Conservation (phyloP, 257 asterid genomes). For the Paraleonurus japonicus region DNA sequence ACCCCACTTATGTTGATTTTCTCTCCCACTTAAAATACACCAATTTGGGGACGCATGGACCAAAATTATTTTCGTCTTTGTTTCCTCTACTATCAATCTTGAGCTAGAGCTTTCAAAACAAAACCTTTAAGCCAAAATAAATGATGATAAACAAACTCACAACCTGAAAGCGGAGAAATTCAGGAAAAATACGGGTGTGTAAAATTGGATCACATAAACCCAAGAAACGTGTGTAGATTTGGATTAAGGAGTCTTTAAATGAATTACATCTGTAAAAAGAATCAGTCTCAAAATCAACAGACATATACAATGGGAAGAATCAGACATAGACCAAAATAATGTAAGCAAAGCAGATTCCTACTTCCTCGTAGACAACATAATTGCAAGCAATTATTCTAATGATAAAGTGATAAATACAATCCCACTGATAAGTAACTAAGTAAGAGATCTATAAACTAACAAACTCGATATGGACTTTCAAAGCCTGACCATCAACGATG, state of each 20-base stretch:
- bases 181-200: neutral
- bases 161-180: neutral
- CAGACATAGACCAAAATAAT: neutral
- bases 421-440: neutral
- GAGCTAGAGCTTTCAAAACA: neutral
- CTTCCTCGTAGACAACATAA: neutral
- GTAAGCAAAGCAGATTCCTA: conserved; percentile 1
- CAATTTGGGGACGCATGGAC: neutral
- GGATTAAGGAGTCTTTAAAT: neutral
- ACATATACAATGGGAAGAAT: neutral
- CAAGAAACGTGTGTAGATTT: neutral
- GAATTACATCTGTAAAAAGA: neutral
- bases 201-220: neutral
- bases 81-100: neutral
- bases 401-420: neutral
- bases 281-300: neutral
- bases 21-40: neutral
- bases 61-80: neutral
- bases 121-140: neutral
- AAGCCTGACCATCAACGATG: conserved; percentile 8
- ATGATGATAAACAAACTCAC: neutral
- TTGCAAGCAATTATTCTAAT: neutral
- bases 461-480: conserved; percentile 6
- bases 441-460: neutral
- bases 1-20: neutral